Evolutionary conservation across 768 basidiomycete species (phyloP).

Genomic region (Lactarius akahatsu): DNA sequence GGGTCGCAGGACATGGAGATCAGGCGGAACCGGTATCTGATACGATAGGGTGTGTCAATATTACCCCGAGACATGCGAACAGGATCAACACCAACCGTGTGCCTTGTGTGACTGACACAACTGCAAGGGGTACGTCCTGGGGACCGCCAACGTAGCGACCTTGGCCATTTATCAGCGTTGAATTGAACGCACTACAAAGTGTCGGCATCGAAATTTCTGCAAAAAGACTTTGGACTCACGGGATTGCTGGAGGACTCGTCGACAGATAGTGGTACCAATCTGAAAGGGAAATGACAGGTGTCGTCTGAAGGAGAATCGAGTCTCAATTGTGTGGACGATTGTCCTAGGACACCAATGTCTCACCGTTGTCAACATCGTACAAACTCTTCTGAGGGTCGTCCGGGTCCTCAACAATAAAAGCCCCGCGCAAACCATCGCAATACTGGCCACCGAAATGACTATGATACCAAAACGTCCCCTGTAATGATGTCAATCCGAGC

Average conservation of each 20-base stretch:
- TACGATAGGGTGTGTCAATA: background rate
- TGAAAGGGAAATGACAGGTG: slow-evolving; percentile 49
- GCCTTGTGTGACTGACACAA: slow-evolving; percentile 25
- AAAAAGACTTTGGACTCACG: background rate
- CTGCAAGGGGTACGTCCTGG: slow-evolving; percentile 14
- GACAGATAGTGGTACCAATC: slow-evolving; percentile 40
- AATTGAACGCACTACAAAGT: slow-evolving; percentile 32
- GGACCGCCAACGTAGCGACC: slow-evolving; percentile 42
- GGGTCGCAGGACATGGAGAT: slow-evolving; percentile 34
- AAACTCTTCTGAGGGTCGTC: slow-evolving; percentile 33
- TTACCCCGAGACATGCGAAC: background rate
- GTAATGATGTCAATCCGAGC: background rate
- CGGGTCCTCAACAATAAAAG: slow-evolving; percentile 38
- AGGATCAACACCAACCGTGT: slow-evolving; percentile 17
- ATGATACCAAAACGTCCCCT: slow-evolving; percentile 44
- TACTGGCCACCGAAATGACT: slow-evolving; percentile 43
- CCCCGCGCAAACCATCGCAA: slow-evolving; percentile 46
- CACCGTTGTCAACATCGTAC: slow-evolving; percentile 38
- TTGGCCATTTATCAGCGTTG: slow-evolving; percentile 49
- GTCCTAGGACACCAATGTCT: background rate
- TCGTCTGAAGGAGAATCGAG: slow-evolving; percentile 35
- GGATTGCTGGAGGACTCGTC: background rate
- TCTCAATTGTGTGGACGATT: background rate
- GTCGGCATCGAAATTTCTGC: background rate
- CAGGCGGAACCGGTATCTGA: slow-evolving; percentile 31